Conservation (phyloP, 2,329 filamentous ascomycete species). For the Orbilia blumenaviensis region DNA sequence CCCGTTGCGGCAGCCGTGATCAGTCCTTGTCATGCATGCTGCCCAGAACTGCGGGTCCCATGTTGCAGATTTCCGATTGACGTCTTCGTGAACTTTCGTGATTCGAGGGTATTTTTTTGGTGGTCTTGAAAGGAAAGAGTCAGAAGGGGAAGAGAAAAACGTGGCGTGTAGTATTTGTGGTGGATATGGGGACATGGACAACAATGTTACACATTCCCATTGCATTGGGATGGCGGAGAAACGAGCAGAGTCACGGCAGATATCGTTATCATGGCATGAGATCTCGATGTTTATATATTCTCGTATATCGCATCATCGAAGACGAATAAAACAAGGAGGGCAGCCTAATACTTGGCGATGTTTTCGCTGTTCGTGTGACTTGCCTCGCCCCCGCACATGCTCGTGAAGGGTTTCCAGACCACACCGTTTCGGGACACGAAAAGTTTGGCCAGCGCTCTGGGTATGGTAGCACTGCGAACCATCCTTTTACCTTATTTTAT, state of each 20-base stretch:
- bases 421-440: no score
- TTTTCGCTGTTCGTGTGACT: slow-evolving; percentile 8
- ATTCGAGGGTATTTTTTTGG: no score
- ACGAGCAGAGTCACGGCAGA: neutral
- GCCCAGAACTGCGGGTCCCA: neutral
- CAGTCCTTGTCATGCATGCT: slow-evolving; percentile 1
- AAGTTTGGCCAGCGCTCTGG: no score
- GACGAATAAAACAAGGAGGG: slow-evolving; percentile 9
- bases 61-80: neutral
- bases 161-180: slow-evolving; percentile 9
- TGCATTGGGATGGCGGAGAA: neutral
- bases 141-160: neutral
- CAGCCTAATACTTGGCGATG: slow-evolving; percentile 17
- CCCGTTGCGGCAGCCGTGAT: slow-evolving; percentile 27
- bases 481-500: no score
- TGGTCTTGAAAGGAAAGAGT: no score
- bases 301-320: slow-evolving; percentile 16
- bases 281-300: slow-evolving; percentile 12
- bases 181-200: neutral
- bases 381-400: neutral
- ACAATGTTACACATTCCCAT: neutral
- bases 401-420: no score
- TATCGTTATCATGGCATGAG: slow-evolving; percentile 12
- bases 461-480: no score
- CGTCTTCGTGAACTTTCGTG: neutral